phyloP scores from a whole-genome alignment of 169 alveolate genomes.

The Babesia gibsoni region DNA sequence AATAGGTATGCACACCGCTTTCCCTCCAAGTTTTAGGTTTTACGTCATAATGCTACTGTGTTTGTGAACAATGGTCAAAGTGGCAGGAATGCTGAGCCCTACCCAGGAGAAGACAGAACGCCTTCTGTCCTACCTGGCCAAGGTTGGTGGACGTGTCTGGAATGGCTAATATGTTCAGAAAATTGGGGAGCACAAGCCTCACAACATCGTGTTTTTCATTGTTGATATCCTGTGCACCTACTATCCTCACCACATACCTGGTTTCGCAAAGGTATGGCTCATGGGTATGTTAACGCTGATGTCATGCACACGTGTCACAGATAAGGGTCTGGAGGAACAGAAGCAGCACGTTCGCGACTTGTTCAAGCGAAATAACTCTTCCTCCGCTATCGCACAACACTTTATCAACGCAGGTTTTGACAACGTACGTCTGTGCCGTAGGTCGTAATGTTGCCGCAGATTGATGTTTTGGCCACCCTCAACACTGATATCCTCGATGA shows the following conservation, averaged over 20 bases:
- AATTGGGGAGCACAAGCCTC: constrained; percentile 63
- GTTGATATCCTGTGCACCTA: constrained; percentile 66
- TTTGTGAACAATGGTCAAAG: too few species aligned
- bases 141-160: constrained; percentile 3
- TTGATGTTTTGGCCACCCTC: constrained; percentile 77
- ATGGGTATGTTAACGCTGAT: constrained; percentile 29
- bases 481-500: constrained; percentile 84
- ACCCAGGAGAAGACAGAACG: constrained; percentile 58
- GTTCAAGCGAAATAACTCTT: constrained; percentile 79
- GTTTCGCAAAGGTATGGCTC: constrained; percentile 57
- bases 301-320: constrained; percentile 16
- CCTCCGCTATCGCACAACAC: constrained; percentile 82
- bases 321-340: constrained; percentile 81
- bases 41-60: too few species aligned
- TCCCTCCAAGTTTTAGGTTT: too few species aligned
- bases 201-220: constrained; percentile 61
- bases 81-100: constrained; percentile 9
- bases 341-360: constrained; percentile 80
- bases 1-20: too few species aligned
- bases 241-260: constrained; percentile 58
- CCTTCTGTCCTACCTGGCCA: constrained; percentile 59
- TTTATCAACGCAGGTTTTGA: constrained; percentile 88
- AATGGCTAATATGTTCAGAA: constrained; percentile 18
- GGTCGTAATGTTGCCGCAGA: constrained; percentile 2
- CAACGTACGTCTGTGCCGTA: constrained; percentile 58